These are phyloP conservation scores for Oryza australiensis DNA, from an alignment of 176 grass and related monocot species.

Conservation along the genomic window DNA sequence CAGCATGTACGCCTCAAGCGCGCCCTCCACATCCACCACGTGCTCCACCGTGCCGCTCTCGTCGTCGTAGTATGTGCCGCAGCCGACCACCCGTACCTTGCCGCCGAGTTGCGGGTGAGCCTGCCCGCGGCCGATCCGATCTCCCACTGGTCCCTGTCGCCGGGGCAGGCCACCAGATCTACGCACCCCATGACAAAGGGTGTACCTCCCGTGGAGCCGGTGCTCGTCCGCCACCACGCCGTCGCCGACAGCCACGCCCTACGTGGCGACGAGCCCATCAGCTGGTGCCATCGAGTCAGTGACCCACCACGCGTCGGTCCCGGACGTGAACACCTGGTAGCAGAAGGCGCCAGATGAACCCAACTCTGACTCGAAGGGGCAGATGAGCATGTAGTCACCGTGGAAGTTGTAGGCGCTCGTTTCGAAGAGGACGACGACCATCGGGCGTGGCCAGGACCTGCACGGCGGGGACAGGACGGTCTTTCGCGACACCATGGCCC, in stretches of 20 bases:
- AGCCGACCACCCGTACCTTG: too few species aligned
- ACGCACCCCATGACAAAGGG: background rate
- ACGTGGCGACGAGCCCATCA: constrained; percentile 37
- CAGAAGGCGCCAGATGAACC: constrained; percentile 30
- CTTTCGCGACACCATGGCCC: constrained; percentile 34
- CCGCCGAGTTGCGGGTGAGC: too few species aligned
- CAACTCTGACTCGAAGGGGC: constrained; percentile 16
- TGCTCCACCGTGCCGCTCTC: too few species aligned
- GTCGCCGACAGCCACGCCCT: constrained; percentile 31
- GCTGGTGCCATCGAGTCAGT: constrained; percentile 17
- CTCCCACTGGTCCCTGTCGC: constrained; percentile 29
- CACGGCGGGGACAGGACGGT: constrained; percentile 39
- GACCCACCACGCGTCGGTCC: constrained; percentile 38
- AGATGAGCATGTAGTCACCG: constrained; percentile 51
- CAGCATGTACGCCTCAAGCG: too few species aligned
- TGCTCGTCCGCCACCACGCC: constrained; percentile 62
- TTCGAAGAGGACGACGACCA: constrained; percentile 53
- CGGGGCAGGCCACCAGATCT: constrained; percentile 1
- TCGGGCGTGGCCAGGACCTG: constrained; percentile 30
- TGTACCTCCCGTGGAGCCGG: constrained; percentile 40
- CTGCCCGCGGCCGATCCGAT: constrained; percentile 29
- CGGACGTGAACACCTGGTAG: constrained; percentile 49
- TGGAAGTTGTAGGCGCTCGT: constrained; percentile 43
- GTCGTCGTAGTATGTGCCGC: too few species aligned
- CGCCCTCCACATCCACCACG: too few species aligned